phyloP scores from a whole-genome alignment of 2,329 filamentous ascomycete genomes.

The Alternaria brassicicola region DNA sequence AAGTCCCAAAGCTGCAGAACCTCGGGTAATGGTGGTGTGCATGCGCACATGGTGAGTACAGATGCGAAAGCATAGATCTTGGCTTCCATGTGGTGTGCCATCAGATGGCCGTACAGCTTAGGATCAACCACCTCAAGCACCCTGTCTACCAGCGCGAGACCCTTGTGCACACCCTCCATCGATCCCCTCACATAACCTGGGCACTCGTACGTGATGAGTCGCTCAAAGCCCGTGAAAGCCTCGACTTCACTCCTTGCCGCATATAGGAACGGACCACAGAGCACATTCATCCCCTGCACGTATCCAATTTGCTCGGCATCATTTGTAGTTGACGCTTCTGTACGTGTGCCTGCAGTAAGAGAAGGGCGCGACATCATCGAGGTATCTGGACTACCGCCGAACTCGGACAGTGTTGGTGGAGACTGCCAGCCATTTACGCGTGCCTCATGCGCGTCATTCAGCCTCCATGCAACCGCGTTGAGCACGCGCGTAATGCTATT shows the following conservation, averaged over 20 bases:
- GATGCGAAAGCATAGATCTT: slow-evolving; percentile 97
- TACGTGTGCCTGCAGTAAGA: slow-evolving; percentile 34
- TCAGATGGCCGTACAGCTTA: slow-evolving; percentile 82
- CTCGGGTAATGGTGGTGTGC: slow-evolving; percentile 92
- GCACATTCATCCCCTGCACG: slow-evolving; percentile 98
- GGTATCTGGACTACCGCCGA: slow-evolving; percentile 56
- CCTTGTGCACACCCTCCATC: slow-evolving; percentile 96
- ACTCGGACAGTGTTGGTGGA: slow-evolving; percentile 56
- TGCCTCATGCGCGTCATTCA: slow-evolving; percentile 77
- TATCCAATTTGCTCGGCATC: slow-evolving; percentile 79
- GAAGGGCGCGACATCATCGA: slow-evolving; percentile 43
- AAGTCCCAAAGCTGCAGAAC: slow-evolving; percentile 97
- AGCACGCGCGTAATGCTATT: slow-evolving; percentile 92
- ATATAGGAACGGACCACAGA: slow-evolving; percentile 94
- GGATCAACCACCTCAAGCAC: slow-evolving; percentile 90
- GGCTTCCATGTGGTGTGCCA: slow-evolving; percentile 84
- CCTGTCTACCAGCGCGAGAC: slow-evolving; percentile 87
- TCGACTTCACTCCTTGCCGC: slow-evolving; percentile 93
- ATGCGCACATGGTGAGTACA: slow-evolving; percentile 91
- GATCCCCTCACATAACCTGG: slow-evolving; percentile 93
- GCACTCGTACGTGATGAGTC: slow-evolving; percentile 83
- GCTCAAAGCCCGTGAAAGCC: slow-evolving; percentile 89
- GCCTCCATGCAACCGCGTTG: slow-evolving; percentile 92
- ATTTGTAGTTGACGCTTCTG: slow-evolving; percentile 42
- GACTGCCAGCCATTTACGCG: slow-evolving; percentile 59